Conservation (phyloP, 1,284 basidiomycete genomes). For the Neolentinus lepideus region DNA sequence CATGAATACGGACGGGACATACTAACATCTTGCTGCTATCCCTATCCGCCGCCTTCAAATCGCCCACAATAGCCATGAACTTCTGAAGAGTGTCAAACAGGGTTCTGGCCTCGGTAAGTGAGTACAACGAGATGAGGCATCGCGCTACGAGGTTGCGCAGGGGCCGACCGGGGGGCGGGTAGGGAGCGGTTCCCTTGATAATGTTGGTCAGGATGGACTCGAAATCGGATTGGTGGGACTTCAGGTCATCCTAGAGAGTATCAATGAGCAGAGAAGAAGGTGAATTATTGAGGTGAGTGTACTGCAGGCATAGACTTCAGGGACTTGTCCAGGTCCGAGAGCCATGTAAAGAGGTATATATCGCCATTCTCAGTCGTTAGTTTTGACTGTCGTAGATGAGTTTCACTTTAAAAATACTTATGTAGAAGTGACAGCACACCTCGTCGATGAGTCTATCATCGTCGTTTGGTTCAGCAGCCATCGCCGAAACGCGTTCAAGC, state of each 20-base stretch:
- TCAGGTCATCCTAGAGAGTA: conserved; percentile 50
- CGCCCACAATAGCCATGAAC: conserved; percentile 67
- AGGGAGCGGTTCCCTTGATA: conserved; percentile 49
- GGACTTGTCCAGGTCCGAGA: conserved; percentile 58
- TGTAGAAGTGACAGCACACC: background rate
- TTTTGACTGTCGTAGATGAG: conserved; percentile 39
- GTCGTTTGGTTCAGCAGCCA: background rate
- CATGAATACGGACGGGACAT: conserved; percentile 2
- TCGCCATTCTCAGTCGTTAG: conserved; percentile 71
- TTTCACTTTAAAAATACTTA: background rate
- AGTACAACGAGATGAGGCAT: conserved; percentile 76
- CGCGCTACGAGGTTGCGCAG: conserved; percentile 75
- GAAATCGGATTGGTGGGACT: conserved; percentile 50
- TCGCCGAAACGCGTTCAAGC: no score
- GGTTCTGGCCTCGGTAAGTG: conserved; percentile 73
- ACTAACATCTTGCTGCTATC: conserved; percentile 65
- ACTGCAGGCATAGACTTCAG: conserved; percentile 44
- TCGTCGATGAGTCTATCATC: background rate
- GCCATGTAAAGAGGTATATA: conserved; percentile 79
- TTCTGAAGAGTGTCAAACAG: conserved; percentile 86
- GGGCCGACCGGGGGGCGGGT: conserved; percentile 80
- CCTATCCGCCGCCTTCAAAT: conserved; percentile 60
- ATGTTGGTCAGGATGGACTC: conserved; percentile 62
- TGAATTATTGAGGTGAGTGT: background rate
- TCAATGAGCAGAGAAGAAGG: background rate